Conservation (phyloP, 192 early-diverging fungal species). For the Coemansia sp. region DNA sequence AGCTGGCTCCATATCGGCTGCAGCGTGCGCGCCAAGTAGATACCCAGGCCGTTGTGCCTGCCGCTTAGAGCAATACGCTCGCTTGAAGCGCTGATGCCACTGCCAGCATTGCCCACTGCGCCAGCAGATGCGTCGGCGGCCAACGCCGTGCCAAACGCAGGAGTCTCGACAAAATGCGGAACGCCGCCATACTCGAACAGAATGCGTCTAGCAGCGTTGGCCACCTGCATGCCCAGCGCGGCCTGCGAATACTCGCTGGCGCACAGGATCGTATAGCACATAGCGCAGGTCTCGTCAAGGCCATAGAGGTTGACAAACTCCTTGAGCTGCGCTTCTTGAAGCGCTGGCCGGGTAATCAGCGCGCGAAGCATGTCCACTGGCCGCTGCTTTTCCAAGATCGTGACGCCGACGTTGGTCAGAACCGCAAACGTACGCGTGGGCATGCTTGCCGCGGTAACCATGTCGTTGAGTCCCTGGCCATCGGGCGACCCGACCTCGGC, state of each 20-base stretch:
- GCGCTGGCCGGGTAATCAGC: constrained; percentile 54
- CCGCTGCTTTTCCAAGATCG: constrained; percentile 65
- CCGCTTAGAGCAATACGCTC: constrained; percentile 59
- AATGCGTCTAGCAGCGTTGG: constrained; percentile 26
- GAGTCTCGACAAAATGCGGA: constrained; percentile 33
- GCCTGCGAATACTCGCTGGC: constrained; percentile 18
- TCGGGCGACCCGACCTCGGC: constrained; percentile 53
- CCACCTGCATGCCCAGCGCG: constrained; percentile 26
- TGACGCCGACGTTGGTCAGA: constrained; percentile 73
- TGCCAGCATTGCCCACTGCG: neutral
- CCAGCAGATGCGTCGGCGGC: neutral
- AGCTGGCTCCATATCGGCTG: constrained; percentile 69
- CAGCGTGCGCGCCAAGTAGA: constrained; percentile 72
- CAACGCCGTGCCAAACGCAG: constrained; percentile 15
- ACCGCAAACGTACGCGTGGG: constrained; percentile 66
- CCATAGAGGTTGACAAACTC: constrained; percentile 62
- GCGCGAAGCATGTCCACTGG: constrained; percentile 72
- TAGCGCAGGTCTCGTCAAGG: constrained; percentile 71
- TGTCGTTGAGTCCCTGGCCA: constrained; percentile 58
- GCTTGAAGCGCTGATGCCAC: neutral
- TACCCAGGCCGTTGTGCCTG: constrained; percentile 70
- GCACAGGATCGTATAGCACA: constrained; percentile 78
- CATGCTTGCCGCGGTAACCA: constrained; percentile 58
- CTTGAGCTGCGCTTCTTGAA: constrained; percentile 41
- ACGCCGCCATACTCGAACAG: constrained; percentile 52